Conservation (phyloP, 2,329 filamentous ascomycete species). For the Diplodia corticola region DNA sequence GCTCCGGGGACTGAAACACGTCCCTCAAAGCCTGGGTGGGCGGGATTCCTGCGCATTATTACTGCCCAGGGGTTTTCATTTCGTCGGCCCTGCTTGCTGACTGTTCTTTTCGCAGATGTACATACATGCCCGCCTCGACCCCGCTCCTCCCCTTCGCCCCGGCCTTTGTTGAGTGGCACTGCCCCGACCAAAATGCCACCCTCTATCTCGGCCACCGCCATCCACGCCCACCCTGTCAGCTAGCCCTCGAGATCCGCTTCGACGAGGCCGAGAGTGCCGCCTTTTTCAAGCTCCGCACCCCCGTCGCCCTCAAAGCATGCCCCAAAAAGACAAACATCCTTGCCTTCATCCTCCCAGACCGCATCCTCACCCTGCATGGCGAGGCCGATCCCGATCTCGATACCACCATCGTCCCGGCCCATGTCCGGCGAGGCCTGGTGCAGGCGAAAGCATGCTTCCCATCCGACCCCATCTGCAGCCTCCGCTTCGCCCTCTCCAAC, state of each 20-base stretch:
- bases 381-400: neutral
- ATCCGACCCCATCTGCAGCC: neutral
- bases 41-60: neutral
- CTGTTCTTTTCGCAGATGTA: neutral
- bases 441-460: neutral
- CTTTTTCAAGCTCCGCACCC: constrained; percentile 8
- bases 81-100: neutral
- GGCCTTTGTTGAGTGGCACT: constrained; percentile 7
- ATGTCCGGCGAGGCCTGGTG: neutral
- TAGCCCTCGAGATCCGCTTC: constrained; percentile 7
- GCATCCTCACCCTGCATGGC: neutral
- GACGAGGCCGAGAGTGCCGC: neutral
- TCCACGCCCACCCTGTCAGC: neutral
- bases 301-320: constrained; percentile 5
- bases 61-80: neutral
- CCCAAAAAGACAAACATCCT: neutral
- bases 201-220: neutral
- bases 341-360: neutral
- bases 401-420: neutral
- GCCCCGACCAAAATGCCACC: neutral
- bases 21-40: constrained; percentile 10
- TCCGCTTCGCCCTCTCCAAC: constrained; percentile 1
- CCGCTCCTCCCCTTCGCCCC: neutral
- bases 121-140: neutral
- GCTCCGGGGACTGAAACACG: constrained; percentile 7